Percentiles rank a stretch among this genome's conserved stretches.
Evolutionary conservation across 2,329 filamentous ascomycete species (phyloP).

Genomic region (Tolypocladium tundrense): DNA sequence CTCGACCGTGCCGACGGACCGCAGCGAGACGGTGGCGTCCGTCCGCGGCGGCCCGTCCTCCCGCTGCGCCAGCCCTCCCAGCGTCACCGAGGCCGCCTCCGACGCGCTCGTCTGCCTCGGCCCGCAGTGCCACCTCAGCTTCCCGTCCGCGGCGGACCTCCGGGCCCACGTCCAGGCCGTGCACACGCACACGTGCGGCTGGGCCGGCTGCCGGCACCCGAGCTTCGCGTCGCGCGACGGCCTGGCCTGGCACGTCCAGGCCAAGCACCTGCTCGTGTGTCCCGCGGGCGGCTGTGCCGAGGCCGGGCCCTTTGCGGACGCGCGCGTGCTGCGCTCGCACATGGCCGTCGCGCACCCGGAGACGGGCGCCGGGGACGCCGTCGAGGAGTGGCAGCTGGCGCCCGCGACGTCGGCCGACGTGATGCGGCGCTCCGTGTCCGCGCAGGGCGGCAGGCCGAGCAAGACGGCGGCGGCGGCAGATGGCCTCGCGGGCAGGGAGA

Average conservation of each 20-base stretch:
- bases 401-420: not conserved
- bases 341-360: conserved; percentile 24
- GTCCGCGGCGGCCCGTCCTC: conserved; percentile 4
- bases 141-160: conserved; percentile 13
- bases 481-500: conserved; percentile 2
- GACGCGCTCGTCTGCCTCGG: conserved; percentile 12
- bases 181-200: conserved; percentile 27
- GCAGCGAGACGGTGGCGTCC: conserved; percentile 11
- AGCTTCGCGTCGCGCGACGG: conserved; percentile 26
- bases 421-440: not conserved
- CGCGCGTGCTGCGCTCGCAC: conserved; percentile 25
- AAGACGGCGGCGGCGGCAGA: not conserved
- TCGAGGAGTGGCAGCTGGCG: conserved; percentile 18
- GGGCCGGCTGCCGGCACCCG: conserved; percentile 24
- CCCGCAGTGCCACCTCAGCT: conserved; percentile 15
- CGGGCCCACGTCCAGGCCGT: conserved; percentile 13
- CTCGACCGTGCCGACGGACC: conserved; percentile 19
- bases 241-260: conserved; percentile 32
- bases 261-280: conserved; percentile 31
- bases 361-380: conserved; percentile 4
- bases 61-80: conserved; percentile 14
- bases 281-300: conserved; percentile 28
- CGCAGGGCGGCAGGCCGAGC: not conserved
- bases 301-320: conserved; percentile 18
- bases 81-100: not conserved